Base-by-base conservation (phyloP, 768 basidiomycete species). In the Auricularia cornea region DNA sequence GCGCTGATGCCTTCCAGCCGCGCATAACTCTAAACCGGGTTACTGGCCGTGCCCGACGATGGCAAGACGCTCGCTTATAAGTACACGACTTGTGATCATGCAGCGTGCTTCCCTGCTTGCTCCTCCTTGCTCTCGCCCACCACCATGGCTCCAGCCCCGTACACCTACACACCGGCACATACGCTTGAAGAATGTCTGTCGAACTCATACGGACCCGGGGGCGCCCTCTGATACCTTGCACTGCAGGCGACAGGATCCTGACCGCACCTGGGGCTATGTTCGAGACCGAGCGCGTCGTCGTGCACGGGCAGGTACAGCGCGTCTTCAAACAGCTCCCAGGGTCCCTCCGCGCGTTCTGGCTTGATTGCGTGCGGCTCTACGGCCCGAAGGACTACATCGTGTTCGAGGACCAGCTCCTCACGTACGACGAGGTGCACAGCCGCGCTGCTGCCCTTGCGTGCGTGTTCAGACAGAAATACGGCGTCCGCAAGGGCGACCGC, bases 241-340 rank as follows among this genome's bases (percentile, higher is more conserved):
- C 28, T 28, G 11, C 28, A 57, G 54, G 28, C 66, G 79, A 82
- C 54, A 72, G 71, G 29, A 73, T 84, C 33, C 75, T 84, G 51
- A 78, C 77, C 52, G 78, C 77, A 26, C 77, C 79, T n/a, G 81
- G 80, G 59, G 76, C 70, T 60, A 67, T 79, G 8, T 82, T 81
- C 67, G 83, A 85, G 70, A 71, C 79, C 26, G 79, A 84, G 68
- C 77, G 74, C 16, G 69, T 72, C 38, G 59, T 80, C 30, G 72
- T 87, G 62, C 78, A 85, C 44, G 83, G 81, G 18, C 75, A 79
- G 59, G 70, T 80, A 3, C 73, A 81, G 51, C 78, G 79, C 62
- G 80, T 81, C 18, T 87, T 85, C 75, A 86, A 84, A 73, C 81
- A 83, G 65, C 74, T 84, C 1, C 54, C 84, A 76, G 77, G 80